phyloP scores from a whole-genome alignment of 1,139 yeast genomes.

The Petasospora fabianii region DNA sequence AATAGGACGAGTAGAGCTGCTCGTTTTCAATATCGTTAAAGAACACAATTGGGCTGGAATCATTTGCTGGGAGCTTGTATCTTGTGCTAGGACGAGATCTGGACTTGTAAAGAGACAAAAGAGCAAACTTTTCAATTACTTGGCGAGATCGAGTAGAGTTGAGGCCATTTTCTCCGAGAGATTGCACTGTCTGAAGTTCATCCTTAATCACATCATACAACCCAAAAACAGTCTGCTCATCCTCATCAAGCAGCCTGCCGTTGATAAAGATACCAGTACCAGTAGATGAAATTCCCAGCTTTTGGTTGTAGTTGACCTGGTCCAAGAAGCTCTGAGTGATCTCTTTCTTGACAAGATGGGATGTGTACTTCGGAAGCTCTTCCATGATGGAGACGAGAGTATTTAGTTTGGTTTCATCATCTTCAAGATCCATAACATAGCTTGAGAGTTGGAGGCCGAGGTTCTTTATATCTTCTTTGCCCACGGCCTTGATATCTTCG shows the following conservation, averaged over 20 bases:
- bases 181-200: slow-evolving; percentile 36
- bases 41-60: slow-evolving; percentile 52
- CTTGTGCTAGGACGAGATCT: slow-evolving; percentile 33
- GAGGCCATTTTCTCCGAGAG: slow-evolving; percentile 37
- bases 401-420: slow-evolving; percentile 31
- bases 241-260: slow-evolving; percentile 50
- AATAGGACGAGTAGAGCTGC: slow-evolving; percentile 44
- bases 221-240: slow-evolving; percentile 40
- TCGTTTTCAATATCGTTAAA: slow-evolving; percentile 77
- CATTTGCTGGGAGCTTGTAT: slow-evolving; percentile 28
- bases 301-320: slow-evolving; percentile 24
- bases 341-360: slow-evolving; percentile 19
- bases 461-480: slow-evolving; percentile 32
- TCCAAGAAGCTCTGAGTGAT: slow-evolving; percentile 25
- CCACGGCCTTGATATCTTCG: slow-evolving; percentile 30
- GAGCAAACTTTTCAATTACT: slow-evolving; percentile 45
- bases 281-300: slow-evolving; percentile 25
- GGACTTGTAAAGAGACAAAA: slow-evolving; percentile 36
- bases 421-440: slow-evolving; percentile 32
- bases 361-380: slow-evolving; percentile 50
- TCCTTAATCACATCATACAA: slow-evolving; percentile 30
- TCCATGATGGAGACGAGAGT: slow-evolving; percentile 38
- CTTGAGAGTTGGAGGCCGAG: slow-evolving; percentile 48
- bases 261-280: slow-evolving; percentile 53
- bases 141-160: slow-evolving; percentile 35